phyloP scores from a whole-genome alignment of 1,139 yeast genomes.

The Lodderomyces parapsilosis region DNA sequence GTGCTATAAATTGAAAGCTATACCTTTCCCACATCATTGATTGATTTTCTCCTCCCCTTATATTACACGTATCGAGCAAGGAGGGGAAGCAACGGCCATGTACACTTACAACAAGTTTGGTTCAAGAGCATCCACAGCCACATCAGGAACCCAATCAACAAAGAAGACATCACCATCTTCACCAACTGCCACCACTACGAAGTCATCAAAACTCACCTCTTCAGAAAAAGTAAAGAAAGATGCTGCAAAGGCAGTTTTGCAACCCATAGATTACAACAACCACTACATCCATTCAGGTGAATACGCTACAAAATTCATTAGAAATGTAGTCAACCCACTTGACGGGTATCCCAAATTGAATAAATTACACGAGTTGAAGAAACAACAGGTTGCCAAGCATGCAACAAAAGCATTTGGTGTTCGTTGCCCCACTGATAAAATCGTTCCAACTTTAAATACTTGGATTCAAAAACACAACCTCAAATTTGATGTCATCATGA shows the following conservation, averaged over 20 bases:
- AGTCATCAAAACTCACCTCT: conserved; percentile 3
- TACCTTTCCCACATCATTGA: too few species aligned
- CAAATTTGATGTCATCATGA: conserved; percentile 86
- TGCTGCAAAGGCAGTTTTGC: not conserved
- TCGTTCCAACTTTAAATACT: conserved; percentile 52
- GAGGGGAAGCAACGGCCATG: conserved; percentile 9
- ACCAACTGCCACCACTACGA: conserved; percentile 1
- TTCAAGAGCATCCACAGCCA: conserved; percentile 13
- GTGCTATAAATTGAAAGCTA: not conserved
- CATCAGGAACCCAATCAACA: conserved; percentile 5
- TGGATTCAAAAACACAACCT: conserved; percentile 61
- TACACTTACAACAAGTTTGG: conserved; percentile 19
- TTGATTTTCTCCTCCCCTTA: not conserved
- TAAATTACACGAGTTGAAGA: conserved; percentile 61
- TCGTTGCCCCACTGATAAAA: conserved; percentile 49
- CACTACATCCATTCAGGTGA: conserved; percentile 60
- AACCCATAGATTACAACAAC: conserved; percentile 69
- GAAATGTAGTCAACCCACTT: conserved; percentile 63
- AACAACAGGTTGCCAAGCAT: conserved; percentile 44
- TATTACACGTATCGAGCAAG: not conserved
- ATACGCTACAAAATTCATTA: conserved; percentile 60
- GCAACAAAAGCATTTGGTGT: conserved; percentile 68
- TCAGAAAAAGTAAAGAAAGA: conserved; percentile 15
- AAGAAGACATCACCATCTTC: conserved; percentile 5
- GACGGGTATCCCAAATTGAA: conserved; percentile 87